Percentiles rank a stretch among this genome's conserved stretches.
Evolutionary conservation across 2,329 filamentous ascomycete genomes (phyloP).

Genomic region (Fusarium tricinctum): DNA sequence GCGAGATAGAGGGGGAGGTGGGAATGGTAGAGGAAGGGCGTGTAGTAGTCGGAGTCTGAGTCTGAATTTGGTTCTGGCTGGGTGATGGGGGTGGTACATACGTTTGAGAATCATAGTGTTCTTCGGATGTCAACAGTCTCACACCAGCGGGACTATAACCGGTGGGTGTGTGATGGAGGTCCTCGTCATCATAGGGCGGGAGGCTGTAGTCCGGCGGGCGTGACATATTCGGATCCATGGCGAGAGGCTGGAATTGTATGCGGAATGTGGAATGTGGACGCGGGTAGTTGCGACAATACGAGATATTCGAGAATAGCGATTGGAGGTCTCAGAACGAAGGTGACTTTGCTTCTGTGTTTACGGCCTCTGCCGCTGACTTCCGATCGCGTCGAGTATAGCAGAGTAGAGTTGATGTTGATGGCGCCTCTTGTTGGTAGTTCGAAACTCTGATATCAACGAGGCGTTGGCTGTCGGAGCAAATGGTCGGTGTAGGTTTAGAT

Average conservation of each 20-base stretch:
- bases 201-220: slow-evolving; percentile 71
- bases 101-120: slow-evolving; percentile 65
- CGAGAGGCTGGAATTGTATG: slow-evolving; percentile 1
- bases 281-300: slow-evolving; percentile 39
- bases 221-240: slow-evolving; percentile 66
- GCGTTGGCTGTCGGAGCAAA: slow-evolving; percentile 16
- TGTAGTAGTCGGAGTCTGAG: slow-evolving; percentile 7
- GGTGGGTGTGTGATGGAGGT: slow-evolving; percentile 60
- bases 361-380: slow-evolving; percentile 40
- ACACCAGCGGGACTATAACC: slow-evolving; percentile 67
- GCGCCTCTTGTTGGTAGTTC: slow-evolving; percentile 17
- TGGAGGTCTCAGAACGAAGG: slow-evolving; percentile 22
- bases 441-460: slow-evolving; percentile 37
- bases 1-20: slow-evolving; percentile 18
- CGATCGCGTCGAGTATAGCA: slow-evolving; percentile 2
- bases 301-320: slow-evolving; percentile 21
- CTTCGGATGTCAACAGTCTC: slow-evolving; percentile 74
- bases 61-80: slow-evolving; percentile 23
- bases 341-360: slow-evolving; percentile 28
- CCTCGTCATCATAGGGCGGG: slow-evolving; percentile 69
- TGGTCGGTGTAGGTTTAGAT: slow-evolving; percentile 33
- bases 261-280: slow-evolving; percentile 50
- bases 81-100: slow-evolving; percentile 62
- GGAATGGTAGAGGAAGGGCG: slow-evolving; percentile 13
- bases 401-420: slow-evolving; percentile 17